Evolutionary conservation across 768 basidiomycete genomes (phyloP).

Genomic region (Serpula lacrymans): DNA sequence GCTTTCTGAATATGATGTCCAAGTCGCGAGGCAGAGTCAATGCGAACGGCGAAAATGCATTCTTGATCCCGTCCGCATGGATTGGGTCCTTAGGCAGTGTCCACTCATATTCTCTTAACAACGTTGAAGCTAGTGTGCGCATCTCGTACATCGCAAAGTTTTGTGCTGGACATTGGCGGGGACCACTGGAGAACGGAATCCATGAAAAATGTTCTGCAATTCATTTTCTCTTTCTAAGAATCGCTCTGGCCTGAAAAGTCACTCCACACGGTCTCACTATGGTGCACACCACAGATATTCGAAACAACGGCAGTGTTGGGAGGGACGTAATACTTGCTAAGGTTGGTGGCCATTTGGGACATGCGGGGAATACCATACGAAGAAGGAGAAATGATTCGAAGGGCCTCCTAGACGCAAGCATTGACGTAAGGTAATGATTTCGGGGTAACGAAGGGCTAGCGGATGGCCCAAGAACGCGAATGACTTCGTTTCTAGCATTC

Average conservation of each 20-base stretch:
- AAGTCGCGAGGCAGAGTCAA: slow-evolving; percentile 7
- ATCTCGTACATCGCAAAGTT: slow-evolving; percentile 12
- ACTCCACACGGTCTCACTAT: slow-evolving; percentile 25
- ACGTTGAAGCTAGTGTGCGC: slow-evolving; percentile 3
- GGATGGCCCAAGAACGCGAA: slow-evolving; percentile 22
- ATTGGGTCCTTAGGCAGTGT: slow-evolving; percentile 1
- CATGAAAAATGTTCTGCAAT: slow-evolving; percentile 6
- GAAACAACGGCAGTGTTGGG: slow-evolving; percentile 26
- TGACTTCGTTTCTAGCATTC: slow-evolving; percentile 35
- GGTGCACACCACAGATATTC: slow-evolving; percentile 31
- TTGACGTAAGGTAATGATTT: slow-evolving; percentile 25
- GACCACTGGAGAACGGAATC: slow-evolving; percentile 6
- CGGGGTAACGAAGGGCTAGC: slow-evolving; percentile 25
- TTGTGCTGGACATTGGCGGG: slow-evolving; percentile 11
- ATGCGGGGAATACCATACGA: slow-evolving; percentile 18
- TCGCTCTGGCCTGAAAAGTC: slow-evolving; percentile 31
- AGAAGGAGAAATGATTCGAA: slow-evolving; percentile 31
- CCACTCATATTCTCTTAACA: slow-evolving; percentile 7
- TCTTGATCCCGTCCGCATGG: slow-evolving; percentile 3
- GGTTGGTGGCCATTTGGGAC: slow-evolving; percentile 16
- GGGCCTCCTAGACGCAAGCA: slow-evolving; percentile 38
- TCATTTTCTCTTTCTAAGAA: slow-evolving; percentile 14
- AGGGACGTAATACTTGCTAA: slow-evolving; percentile 31
- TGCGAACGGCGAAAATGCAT: slow-evolving; percentile 7
- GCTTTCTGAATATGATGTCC: too few relatives aligned